Evolutionary conservation across 1,284 basidiomycete species (phyloP).

Genomic region (Coniophora puteana): DNA sequence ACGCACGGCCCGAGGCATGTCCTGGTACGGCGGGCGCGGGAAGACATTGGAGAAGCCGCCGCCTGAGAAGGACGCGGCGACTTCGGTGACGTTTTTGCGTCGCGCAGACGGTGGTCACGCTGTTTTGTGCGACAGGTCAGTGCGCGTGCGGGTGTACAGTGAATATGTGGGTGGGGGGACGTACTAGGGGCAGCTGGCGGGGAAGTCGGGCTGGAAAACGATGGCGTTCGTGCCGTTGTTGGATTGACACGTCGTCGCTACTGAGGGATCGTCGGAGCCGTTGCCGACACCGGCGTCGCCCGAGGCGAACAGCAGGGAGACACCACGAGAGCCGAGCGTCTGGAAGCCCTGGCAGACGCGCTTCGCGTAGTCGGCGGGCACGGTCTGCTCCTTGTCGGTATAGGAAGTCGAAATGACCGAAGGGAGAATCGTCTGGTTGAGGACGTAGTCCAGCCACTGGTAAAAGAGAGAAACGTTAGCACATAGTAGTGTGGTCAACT

Average conservation of each 20-base stretch:
- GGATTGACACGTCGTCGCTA: conserved; percentile 34
- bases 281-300: conserved; percentile 50
- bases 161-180: conserved; percentile 47
- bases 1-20: too few relatives aligned
- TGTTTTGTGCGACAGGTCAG: too few relatives aligned
- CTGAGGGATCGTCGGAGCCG: conserved; percentile 35
- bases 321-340: conserved; percentile 43
- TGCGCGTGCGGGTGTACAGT: too few relatives aligned
- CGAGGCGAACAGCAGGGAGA: conserved; percentile 47
- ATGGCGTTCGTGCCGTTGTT: conserved; percentile 35
- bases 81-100: conserved; percentile 40
- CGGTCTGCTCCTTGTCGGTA: conserved; percentile 41
- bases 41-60: conserved; percentile 59
- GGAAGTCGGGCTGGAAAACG: conserved; percentile 37
- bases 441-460: conserved; percentile 56
- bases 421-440: conserved; percentile 31
- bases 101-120: conserved; percentile 46
- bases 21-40: conserved; percentile 48
- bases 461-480: conserved; percentile 14
- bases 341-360: conserved; percentile 57
- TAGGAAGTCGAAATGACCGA: conserved; percentile 57
- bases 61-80: conserved; percentile 48
- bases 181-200: conserved; percentile 42
- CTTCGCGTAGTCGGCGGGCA: conserved; percentile 41
- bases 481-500: neutral